Base-by-base conservation (phyloP, 163 green algal species). In the Coccomyxa subellipsoidea region DNA sequence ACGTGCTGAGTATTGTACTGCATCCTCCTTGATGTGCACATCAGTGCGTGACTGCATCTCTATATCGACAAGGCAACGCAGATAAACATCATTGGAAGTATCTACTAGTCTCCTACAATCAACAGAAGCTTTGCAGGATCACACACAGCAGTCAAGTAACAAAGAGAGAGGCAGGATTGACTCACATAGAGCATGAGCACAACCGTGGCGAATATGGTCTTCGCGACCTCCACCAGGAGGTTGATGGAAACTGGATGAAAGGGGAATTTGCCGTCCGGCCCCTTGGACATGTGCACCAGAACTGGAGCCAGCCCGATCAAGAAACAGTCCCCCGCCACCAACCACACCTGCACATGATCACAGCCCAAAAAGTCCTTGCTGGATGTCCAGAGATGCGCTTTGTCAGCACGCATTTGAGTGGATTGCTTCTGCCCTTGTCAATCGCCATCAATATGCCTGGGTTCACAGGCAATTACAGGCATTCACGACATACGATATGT, bases 261-360 rank as follows among this genome's bases (percentile, higher is more conserved):
- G 7, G 90, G 90, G 84, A 96, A 99, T 76, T 91, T 92, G 38
- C 95, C 94, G 0, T 91, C 37, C 12, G 84, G 84, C 80, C 97
- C 93, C 84, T 99, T 98, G 3, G 90, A 94, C 87, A 98, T 88
- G 83, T 98, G 96, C 80, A 98, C 96, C 78, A 99, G 90, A 77
- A 99, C 95, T 9, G 95, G 95, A 82, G 97, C 92, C 80, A 98
- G 76, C 21, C 90, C 93, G 94, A 77, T 77, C 25, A 77, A 23
- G 70, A 77, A 77, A 34, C 70, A 77, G 70, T 77, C 70, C 32
- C 70, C 70, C 70, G 70, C 70, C 9, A 77, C 70, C 34, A 77
- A 32, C 70, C 70, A 77, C 70, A 77, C 70, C 70, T 77, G 25
- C 70, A 77, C 18, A 29, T 12, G 12, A 12, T 29, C 12, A 18